phyloP scores from a whole-genome alignment of 768 basidiomycete species.

The Gautieria morchelliformis region DNA sequence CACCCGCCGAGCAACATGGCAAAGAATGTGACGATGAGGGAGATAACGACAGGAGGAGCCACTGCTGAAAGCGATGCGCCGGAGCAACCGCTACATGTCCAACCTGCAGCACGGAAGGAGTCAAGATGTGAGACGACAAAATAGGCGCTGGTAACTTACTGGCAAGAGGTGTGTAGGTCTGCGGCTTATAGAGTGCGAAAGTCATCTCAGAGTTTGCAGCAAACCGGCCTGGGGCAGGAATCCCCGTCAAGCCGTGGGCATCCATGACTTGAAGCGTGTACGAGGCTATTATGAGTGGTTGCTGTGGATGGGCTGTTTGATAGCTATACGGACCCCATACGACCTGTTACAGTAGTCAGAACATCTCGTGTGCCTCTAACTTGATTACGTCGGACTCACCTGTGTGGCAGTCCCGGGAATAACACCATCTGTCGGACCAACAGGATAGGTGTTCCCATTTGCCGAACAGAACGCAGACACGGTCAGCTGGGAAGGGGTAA shows the following conservation, averaged over 20 bases:
- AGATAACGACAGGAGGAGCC: slow-evolving; percentile 14
- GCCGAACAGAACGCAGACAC: slow-evolving; percentile 67
- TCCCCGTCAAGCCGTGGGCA: slow-evolving; percentile 61
- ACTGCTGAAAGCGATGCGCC: slow-evolving; percentile 18
- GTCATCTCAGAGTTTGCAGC: slow-evolving; percentile 56
- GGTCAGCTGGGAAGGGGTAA: slow-evolving; percentile 65
- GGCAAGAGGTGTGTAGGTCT: slow-evolving; percentile 54
- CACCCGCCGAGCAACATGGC: slow-evolving; percentile 13
- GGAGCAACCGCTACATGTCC: slow-evolving; percentile 30
- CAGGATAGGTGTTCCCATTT: slow-evolving; percentile 85
- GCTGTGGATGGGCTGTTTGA: slow-evolving; percentile 49
- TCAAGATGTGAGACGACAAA: background rate
- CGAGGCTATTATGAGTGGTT: slow-evolving; percentile 62
- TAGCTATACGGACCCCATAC: slow-evolving; percentile 78
- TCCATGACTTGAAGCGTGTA: slow-evolving; percentile 80
- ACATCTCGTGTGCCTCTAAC: background rate
- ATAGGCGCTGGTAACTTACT: slow-evolving; percentile 22
- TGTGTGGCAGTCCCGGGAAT: slow-evolving; percentile 60
- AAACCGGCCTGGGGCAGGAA: slow-evolving; percentile 53
- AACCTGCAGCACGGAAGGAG: slow-evolving; percentile 16
- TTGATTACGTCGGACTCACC: slow-evolving; percentile 8
- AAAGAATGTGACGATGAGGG: slow-evolving; percentile 11
- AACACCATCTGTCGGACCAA: slow-evolving; percentile 67
- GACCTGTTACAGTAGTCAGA: slow-evolving; percentile 23
- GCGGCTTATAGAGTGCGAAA: slow-evolving; percentile 82